Base-by-base conservation (phyloP, 2,329 filamentous ascomycete species). In the Arthrobotrys sphaeroides region DNA sequence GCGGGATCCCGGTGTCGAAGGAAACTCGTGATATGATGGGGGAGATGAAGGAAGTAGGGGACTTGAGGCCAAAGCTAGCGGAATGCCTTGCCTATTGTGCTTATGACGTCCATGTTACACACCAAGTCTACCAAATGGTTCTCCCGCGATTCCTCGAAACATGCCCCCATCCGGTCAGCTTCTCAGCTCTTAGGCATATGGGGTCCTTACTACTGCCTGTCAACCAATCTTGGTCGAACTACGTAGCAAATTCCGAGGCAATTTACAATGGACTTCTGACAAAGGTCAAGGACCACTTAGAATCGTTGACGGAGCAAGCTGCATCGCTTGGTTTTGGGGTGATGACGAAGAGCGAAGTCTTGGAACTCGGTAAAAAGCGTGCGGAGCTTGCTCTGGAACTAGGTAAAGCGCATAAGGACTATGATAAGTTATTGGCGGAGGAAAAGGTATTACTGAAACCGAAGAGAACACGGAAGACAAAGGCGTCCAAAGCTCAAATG, bases 131-230 rank as follows among this genome's bases (percentile, higher is more conserved):
- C 83, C 90, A 93, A 81, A 93, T 93, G 73, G 93, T 98, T 0
- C 95, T 99, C 77, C 92, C 93, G 0, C 90, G 91, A 72, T 99
- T 97, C 80, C 85, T 97, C 18, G 86, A 93, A 47, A 92, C 91
- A 24, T 99, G 95, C 81, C 95, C 95, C 0, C 96, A 99, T 82
- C 95, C 95, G 0, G 95, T 99, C 80, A 98, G 94, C 83, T 99
- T 99, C 80, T 94, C 93, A 1, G 95, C 95, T 1, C 85, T 99
- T 16, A 88, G 95, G 13, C 95, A 98, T 81, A 86, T 99, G n/a
- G 93, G 94, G 0, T 91, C 94, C 0, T 93, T 97, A 77, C 97
- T 98, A 53, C 84, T 99, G 5, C 95, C 95, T 0, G 91, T 98
- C 47, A 89, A 98, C 81, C 88, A 90, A 79, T 90, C 91, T 0